phyloP scores from a whole-genome alignment of 2,329 filamentous ascomycete species.

The Calcarisporium arbuscula region DNA sequence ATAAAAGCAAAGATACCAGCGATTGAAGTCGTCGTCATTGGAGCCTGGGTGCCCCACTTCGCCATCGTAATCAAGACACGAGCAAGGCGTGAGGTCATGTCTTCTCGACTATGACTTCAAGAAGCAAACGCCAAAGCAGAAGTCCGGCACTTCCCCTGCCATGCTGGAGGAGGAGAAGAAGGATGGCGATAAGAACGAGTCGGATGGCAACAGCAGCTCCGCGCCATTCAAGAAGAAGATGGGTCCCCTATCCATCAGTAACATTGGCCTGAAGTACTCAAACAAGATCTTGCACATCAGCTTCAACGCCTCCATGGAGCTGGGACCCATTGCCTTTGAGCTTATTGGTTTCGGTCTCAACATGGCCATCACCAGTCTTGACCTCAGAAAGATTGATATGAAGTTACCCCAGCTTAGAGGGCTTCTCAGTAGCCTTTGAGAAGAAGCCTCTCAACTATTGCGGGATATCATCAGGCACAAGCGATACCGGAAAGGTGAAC shows the following conservation, averaged over 20 bases:
- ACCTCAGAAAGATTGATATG: no score
- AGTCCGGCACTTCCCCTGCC: neutral
- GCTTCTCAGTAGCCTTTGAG: constrained; percentile 26
- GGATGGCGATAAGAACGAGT: no score
- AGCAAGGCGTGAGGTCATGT: constrained; percentile 3
- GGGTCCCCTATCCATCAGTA: constrained; percentile 26
- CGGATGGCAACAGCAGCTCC: constrained; percentile 3
- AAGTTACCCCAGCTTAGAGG: no score
- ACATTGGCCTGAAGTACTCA: constrained; percentile 28
- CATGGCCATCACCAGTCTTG: no score
- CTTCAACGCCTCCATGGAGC: constrained; percentile 26
- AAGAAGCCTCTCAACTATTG: constrained; percentile 27
- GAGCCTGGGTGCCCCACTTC: constrained; percentile 19
- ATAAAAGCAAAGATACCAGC: no score
- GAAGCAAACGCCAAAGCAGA: constrained; percentile 11
- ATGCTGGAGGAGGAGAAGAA: neutral
- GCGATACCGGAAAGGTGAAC: constrained; percentile 14
- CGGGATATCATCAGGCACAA: constrained; percentile 27
- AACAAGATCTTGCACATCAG: constrained; percentile 19
- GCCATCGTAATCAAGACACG: constrained; percentile 13
- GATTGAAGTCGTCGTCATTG: no score
- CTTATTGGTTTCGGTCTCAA: constrained; percentile 27
- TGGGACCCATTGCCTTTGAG: constrained; percentile 28
- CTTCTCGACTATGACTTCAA: constrained; percentile 20
- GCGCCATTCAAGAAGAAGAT: constrained; percentile 22